A percentile compares a stretch with the other conserved stretches of the same genome.
Conservation (phyloP, 371 early-diverging fungal genomes). For the Mucor piriformis region DNA sequence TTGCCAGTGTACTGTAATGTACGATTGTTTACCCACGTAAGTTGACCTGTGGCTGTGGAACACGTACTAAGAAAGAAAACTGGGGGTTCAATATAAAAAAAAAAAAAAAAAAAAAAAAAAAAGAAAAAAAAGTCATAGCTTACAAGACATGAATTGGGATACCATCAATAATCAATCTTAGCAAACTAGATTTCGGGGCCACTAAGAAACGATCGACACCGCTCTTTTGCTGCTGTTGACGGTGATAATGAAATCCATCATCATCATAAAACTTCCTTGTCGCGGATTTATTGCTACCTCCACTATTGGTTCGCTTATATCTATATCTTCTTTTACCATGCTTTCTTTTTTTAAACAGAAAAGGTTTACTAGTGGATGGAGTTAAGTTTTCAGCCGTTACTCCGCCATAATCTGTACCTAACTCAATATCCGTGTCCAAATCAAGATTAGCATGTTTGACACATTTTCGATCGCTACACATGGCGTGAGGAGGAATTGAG, state of each 20-base stretch:
- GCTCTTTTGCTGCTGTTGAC: constrained; percentile 3
- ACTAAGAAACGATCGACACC: constrained; percentile 39
- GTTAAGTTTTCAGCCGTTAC: neutral
- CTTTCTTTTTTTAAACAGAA: neutral
- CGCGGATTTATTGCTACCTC: neutral
- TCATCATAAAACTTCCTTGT: constrained; percentile 12
- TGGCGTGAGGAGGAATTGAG: constrained; percentile 28
- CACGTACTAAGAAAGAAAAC: constrained; percentile 44
- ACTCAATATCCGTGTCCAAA: neutral
- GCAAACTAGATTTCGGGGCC: constrained; percentile 55
- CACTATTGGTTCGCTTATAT: constrained; percentile 3
- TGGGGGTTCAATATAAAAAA: neutral
- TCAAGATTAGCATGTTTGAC: constrained; percentile 6
- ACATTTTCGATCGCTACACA: constrained; percentile 26
- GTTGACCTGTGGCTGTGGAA: constrained; percentile 53
- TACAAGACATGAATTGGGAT: constrained; percentile 71
- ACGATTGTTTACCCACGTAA: constrained; percentile 72
- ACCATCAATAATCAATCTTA: constrained; percentile 65
- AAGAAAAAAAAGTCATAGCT: constrained; percentile 18
- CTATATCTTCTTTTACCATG: neutral
- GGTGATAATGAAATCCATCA: constrained; percentile 32
- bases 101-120: neutral
- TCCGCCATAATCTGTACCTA: neutral
- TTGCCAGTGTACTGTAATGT: constrained; percentile 59
- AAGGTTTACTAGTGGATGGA: neutral